These are phyloP conservation scores for Linum usitatissimum DNA, from an alignment of 345 rosid species.

Conservation along the genomic window DNA sequence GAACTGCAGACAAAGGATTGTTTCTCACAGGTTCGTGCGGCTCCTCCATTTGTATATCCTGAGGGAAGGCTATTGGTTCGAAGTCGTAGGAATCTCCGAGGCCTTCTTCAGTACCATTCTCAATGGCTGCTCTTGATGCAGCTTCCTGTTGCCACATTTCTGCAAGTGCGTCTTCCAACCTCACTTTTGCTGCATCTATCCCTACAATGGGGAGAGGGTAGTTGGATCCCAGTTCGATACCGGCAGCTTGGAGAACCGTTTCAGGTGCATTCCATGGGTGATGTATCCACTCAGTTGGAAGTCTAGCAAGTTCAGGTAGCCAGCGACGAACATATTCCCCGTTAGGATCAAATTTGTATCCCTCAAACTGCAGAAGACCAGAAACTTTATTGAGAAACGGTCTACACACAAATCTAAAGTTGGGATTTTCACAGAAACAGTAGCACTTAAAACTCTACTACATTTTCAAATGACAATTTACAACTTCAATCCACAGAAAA, in stretches of 20 bases:
- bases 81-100: constrained; percentile 84
- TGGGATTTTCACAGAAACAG: not conserved
- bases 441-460: too few species aligned
- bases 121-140: constrained; percentile 86
- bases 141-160: constrained; percentile 96
- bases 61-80: constrained; percentile 63
- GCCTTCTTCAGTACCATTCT: constrained; percentile 94
- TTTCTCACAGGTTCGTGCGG: constrained; percentile 39
- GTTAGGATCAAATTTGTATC: constrained; percentile 81
- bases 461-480: too few species aligned
- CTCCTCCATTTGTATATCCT: constrained; percentile 63
- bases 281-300: constrained; percentile 98
- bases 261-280: constrained; percentile 99
- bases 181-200: constrained; percentile 68
- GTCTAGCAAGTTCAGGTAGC: constrained; percentile 96
- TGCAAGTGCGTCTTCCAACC: constrained; percentile 77
- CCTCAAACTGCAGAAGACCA: constrained; percentile 54
- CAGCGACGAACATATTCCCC: constrained; percentile 95
- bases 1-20: constrained; percentile 27
- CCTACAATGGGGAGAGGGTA: constrained; percentile 82
- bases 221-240: constrained; percentile 93
- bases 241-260: constrained; percentile 88
- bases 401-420: not conserved
- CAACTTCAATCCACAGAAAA: too few species aligned
- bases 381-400: constrained; percentile 7